Conservation (phyloP, 2,329 filamentous ascomycete species). For the Claviceps cyperi region DNA sequence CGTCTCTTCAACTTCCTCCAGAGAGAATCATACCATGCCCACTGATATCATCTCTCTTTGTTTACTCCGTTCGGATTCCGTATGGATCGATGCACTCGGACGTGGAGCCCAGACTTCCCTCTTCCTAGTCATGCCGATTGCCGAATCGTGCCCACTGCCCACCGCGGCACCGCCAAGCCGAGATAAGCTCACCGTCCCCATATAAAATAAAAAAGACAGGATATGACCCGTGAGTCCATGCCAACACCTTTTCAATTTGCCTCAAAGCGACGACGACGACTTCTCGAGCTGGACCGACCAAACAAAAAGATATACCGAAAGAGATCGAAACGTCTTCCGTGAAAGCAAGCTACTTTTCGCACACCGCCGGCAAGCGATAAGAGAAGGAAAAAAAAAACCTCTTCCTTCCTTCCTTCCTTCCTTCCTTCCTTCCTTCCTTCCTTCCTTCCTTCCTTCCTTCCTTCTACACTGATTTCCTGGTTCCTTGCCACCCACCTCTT, state of each 20-base stretch:
- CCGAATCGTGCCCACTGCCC: too few relatives aligned
- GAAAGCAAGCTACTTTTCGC: background rate
- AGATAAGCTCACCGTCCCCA: background rate
- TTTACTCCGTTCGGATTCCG: background rate
- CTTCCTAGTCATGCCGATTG: background rate
- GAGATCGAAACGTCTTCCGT: too few relatives aligned
- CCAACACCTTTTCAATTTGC: background rate
- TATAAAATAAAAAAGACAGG: background rate
- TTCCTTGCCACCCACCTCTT: background rate
- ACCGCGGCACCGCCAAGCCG: background rate
- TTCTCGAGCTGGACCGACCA: background rate
- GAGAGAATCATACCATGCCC: background rate
- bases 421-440: background rate
- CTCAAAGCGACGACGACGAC: background rate
- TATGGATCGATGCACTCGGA: background rate
- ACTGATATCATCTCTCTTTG: background rate
- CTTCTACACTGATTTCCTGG: background rate
- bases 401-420: background rate
- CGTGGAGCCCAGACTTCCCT: background rate
- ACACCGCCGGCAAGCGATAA: background rate
- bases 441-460: background rate
- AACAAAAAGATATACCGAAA: background rate
- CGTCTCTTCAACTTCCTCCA: background rate
- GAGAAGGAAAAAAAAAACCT: background rate
- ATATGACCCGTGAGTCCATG: background rate